Evolutionary conservation across 2,329 filamentous ascomycete genomes (phyloP).

Genomic region (Aspergillus ruber): DNA sequence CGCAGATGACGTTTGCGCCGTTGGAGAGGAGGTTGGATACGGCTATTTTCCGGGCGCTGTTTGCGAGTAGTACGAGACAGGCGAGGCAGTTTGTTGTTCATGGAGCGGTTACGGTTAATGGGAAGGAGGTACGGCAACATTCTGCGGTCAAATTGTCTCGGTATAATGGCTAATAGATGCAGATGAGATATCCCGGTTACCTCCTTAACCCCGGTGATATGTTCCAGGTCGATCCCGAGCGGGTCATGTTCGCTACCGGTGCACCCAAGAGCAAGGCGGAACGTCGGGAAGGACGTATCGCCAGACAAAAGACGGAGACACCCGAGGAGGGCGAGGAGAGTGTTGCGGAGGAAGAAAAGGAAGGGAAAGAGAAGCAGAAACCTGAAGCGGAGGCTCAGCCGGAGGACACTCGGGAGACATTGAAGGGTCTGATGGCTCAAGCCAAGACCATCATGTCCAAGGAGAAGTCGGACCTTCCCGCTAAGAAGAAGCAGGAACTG

Average conservation of each 20-base stretch:
- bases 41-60: slow-evolving; percentile 88
- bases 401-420: slow-evolving; percentile 40
- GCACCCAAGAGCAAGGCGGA: slow-evolving; percentile 53
- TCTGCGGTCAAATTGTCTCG: neutral
- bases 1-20: slow-evolving; percentile 92
- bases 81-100: slow-evolving; percentile 92
- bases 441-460: slow-evolving; percentile 56
- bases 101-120: slow-evolving; percentile 90
- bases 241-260: slow-evolving; percentile 83
- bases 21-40: slow-evolving; percentile 86
- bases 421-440: slow-evolving; percentile 50
- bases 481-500: slow-evolving; percentile 68
- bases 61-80: slow-evolving; percentile 87
- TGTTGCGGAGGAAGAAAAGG: slow-evolving; percentile 20
- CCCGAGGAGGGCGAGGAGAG: slow-evolving; percentile 17
- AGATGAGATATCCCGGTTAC: slow-evolving; percentile 93
- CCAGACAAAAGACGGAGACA: slow-evolving; percentile 17
- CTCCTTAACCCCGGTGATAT: slow-evolving; percentile 94
- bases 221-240: slow-evolving; percentile 89
- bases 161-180: slow-evolving; percentile 5
- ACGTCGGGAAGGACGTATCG: slow-evolving; percentile 31
- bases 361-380: slow-evolving; percentile 22
- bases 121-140: slow-evolving; percentile 66
- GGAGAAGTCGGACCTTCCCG: slow-evolving; percentile 50
- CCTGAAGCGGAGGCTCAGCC: slow-evolving; percentile 27